Conservation (phyloP, 208 protist species). For the Tritrichomonas foetus region DNA sequence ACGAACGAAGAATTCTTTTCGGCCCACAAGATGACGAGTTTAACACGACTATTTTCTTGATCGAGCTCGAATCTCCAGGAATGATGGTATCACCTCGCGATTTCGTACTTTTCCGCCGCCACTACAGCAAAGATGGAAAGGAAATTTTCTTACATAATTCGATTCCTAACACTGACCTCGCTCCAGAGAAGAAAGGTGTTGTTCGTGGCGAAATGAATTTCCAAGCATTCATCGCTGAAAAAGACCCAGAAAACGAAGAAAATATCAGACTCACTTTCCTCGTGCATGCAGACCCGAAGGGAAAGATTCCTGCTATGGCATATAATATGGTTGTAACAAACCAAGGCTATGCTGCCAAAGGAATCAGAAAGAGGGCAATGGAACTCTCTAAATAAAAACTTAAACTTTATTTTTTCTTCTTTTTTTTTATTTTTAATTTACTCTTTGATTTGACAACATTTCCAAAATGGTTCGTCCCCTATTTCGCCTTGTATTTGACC, state of each 20-base stretch:
- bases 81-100: background rate
- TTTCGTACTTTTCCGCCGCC: background rate
- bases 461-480: too few species aligned
- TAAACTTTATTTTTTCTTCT: too few species aligned
- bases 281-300: background rate
- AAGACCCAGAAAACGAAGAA: background rate
- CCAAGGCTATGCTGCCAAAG: background rate
- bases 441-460: too few species aligned
- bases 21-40: background rate
- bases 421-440: too few species aligned
- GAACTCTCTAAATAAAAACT: too few species aligned
- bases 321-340: background rate
- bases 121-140: background rate
- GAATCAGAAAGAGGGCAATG: background rate
- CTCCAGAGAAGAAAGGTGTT: background rate
- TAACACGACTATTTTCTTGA: background rate
- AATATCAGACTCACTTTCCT: background rate
- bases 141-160: background rate
- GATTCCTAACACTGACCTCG: background rate
- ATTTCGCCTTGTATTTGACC: too few species aligned
- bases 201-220: background rate
- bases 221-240: constrained; percentile 5
- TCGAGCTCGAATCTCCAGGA: background rate
- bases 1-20: background rate
- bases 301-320: background rate